Percentiles rank a stretch among this genome's conserved stretches.
Evolutionary conservation across 1,284 basidiomycete species (phyloP).

Genomic region (Cryptococcus neoformans): DNA sequence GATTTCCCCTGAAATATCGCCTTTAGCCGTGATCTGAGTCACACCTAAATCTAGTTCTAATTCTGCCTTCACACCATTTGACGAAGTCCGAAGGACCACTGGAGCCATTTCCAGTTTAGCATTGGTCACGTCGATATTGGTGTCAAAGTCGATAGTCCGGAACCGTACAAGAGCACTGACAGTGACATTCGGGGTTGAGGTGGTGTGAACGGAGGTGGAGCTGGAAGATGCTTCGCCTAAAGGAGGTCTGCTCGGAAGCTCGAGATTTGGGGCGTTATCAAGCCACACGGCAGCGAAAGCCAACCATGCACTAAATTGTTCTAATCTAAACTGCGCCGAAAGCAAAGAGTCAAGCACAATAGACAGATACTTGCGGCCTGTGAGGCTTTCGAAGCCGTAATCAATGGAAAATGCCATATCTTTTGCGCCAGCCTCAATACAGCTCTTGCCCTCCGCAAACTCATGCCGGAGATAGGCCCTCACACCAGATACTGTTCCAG

Average conservation of each 20-base stretch:
- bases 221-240: slow-evolving; percentile 11
- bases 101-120: slow-evolving; percentile 63
- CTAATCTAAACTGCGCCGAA: slow-evolving; percentile 38
- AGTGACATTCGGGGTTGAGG: slow-evolving; percentile 15
- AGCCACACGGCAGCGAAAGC: slow-evolving; percentile 44
- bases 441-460: slow-evolving; percentile 49
- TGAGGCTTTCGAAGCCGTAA: slow-evolving; percentile 12
- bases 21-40: slow-evolving; percentile 62
- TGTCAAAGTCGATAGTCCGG: slow-evolving; percentile 65
- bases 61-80: slow-evolving; percentile 38
- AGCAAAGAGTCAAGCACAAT: slow-evolving; percentile 45
- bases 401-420: slow-evolving; percentile 42
- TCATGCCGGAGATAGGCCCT: slow-evolving; percentile 70
- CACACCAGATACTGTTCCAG: slow-evolving; percentile 73
- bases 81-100: slow-evolving; percentile 40
- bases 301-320: slow-evolving; percentile 43
- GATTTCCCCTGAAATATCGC: slow-evolving; percentile 70
- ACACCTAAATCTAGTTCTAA: slow-evolving; percentile 65
- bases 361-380: slow-evolving; percentile 54
- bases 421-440: slow-evolving; percentile 41
- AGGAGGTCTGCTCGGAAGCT: slow-evolving; percentile 16
- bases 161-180: slow-evolving; percentile 62
- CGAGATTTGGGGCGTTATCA: slow-evolving; percentile 38
- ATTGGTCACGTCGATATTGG: slow-evolving; percentile 62
- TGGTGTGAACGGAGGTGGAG: neutral